phyloP scores from a whole-genome alignment of 2,329 filamentous ascomycete species.

The Pseudogymnoascus sp. region DNA sequence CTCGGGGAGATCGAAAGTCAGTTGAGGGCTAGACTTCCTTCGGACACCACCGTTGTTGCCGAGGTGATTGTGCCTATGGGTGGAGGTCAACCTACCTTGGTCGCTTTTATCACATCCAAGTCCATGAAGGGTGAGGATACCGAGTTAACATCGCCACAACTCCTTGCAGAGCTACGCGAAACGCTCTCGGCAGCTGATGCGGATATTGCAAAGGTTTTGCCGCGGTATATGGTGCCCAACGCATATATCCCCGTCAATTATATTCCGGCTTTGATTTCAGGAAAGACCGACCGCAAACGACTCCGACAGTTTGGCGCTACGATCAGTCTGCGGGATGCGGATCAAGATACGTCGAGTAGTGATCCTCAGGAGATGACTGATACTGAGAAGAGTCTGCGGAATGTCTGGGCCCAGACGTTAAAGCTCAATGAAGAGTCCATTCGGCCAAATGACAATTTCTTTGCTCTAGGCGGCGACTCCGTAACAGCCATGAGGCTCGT shows the following conservation, averaged over 20 bases:
- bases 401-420: conserved; percentile 8
- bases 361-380: background rate
- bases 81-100: conserved; percentile 25
- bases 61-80: conserved; percentile 26
- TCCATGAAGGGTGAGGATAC: conserved; percentile 13
- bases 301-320: conserved; percentile 20
- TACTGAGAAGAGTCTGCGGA: conserved; percentile 7
- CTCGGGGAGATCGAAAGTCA: conserved; percentile 43
- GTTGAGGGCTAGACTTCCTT: conserved; percentile 30
- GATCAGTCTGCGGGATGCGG: conserved; percentile 16
- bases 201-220: conserved; percentile 26
- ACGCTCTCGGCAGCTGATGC: conserved; percentile 15
- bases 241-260: conserved; percentile 25
- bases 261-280: conserved; percentile 27
- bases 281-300: conserved; percentile 32
- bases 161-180: conserved; percentile 12
- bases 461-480: conserved; percentile 38
- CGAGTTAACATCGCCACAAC: conserved; percentile 16
- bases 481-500: conserved; percentile 38
- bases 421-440: conserved; percentile 24
- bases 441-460: conserved; percentile 33
- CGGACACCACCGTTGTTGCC: conserved; percentile 24
- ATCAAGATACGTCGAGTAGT: conserved; percentile 9
- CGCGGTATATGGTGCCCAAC: conserved; percentile 29
- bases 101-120: conserved; percentile 26